Base-by-base conservation (phyloP, 208 protist species). In the Leishmania amazonensis region DNA sequence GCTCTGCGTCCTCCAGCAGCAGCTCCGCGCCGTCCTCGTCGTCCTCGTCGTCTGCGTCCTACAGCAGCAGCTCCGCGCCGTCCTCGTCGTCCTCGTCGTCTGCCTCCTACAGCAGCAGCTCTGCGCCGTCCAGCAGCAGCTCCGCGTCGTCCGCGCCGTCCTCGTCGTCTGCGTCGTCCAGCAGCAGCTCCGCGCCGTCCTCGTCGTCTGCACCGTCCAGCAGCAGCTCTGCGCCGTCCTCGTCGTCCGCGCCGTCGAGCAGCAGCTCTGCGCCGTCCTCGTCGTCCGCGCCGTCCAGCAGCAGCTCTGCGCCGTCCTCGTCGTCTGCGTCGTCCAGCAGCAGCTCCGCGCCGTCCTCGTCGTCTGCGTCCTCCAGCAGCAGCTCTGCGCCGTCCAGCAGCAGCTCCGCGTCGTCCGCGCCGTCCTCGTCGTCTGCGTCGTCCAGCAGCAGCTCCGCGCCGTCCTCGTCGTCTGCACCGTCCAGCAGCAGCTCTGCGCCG, bases 401-500 rank as follows among this genome's bases (percentile, higher is more conserved):
- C 31, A 35, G 31, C 31, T 35, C 31, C 31, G 31, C 31, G 31
- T 35, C 31, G 31, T 35, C 31, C 31, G 31, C 31, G 31, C 31
- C 31, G 31, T 38, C 60, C n/a, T 67, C 60, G n/a, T 38, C n/a
- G n/a, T 70, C 64, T 70, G 64, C 64, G 35, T 3, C 64, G 64
- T 70, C 64, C 64, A 72, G 67, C 75, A 78, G 40, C 58, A n/a
- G 75, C 19, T 31, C 7, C 1, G 31, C 31, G 31, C 31, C 31
- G 31, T 35, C 17, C 15, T 57, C 53, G 53, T 57, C 53, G 53
- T 70, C 64, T 70, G 64, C 28, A 35, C 64, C 64, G 64, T 70
- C 64, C 64, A 70, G 64, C 74, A 78, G 74, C 31, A 60, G 54
- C 54, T 60, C 57, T 6, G 57, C 57, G 57, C 57, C 57, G 57